Percentiles rank a stretch among this genome's conserved stretches.
These are phyloP conservation scores for Pyricularia grisea DNA, from an alignment of 2,329 filamentous ascomycete species.

Conservation along the genomic window DNA sequence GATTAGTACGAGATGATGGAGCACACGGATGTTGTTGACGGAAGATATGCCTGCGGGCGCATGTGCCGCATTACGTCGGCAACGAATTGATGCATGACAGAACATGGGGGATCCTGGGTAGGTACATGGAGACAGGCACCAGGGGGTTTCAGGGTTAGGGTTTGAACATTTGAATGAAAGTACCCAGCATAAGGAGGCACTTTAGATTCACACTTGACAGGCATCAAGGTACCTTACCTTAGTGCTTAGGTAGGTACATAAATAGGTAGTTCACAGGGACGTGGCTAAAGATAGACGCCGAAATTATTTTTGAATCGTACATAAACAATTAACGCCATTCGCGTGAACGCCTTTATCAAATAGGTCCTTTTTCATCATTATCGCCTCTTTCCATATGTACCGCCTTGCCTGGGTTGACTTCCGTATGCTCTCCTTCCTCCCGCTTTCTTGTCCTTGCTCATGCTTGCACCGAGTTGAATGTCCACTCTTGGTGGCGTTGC, in stretches of 20 bases:
- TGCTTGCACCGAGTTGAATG: slow-evolving; percentile 66
- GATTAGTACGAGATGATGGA: background rate
- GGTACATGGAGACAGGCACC: background rate
- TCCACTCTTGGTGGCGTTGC: slow-evolving; percentile 68
- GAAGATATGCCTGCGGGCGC: background rate
- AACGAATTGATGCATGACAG: background rate
- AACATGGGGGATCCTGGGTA: background rate
- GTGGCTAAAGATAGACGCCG: background rate
- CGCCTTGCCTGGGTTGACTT: slow-evolving; percentile 59
- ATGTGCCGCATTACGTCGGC: background rate
- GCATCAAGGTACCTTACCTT: background rate
- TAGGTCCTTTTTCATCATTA: background rate
- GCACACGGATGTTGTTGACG: background rate
- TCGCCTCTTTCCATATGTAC: slow-evolving; percentile 8
- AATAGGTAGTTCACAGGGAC: background rate
- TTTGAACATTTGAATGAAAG: background rate
- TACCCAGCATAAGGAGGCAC: too few species aligned
- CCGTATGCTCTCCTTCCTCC: slow-evolving; percentile 61
- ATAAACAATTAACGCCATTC: background rate
- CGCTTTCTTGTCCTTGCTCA: slow-evolving; percentile 64
- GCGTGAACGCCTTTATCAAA: background rate
- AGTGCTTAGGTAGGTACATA: background rate
- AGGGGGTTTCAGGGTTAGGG: background rate
- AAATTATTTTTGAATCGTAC: background rate
- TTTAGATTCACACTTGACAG: too few species aligned